phyloP scores from a whole-genome alignment of 2,329 filamentous ascomycete species.

The Helicocarpus griseus region DNA sequence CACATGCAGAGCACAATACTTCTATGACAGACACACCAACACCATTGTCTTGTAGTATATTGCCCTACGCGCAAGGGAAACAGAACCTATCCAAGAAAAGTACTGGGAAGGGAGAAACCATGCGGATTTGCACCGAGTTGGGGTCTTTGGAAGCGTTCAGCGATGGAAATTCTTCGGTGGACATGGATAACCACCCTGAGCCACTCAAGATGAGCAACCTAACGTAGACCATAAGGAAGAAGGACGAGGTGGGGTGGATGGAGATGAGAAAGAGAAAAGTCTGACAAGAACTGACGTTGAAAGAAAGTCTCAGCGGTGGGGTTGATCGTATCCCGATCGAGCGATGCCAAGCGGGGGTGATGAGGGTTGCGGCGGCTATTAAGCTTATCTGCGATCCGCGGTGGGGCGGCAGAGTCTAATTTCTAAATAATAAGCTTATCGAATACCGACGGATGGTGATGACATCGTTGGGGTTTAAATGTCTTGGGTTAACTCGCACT shows the following conservation, averaged over 20 bases:
- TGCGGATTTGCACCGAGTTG: background rate
- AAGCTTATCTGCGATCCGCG: background rate
- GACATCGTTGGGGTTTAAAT: no score
- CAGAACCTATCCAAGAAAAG: no score
- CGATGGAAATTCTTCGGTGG: background rate
- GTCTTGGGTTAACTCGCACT: no score
- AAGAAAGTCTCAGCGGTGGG: constrained; percentile 1
- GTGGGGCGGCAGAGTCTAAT: no score
- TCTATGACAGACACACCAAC: background rate
- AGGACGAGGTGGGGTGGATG: constrained; percentile 1
- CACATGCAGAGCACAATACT: background rate
- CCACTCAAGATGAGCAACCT: background rate
- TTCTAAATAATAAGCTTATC: no score
- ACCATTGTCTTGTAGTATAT: background rate
- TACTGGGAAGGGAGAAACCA: no score
- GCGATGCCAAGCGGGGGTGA: background rate
- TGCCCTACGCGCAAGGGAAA: no score
- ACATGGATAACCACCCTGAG: background rate
- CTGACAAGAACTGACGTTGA: constrained; percentile 7
- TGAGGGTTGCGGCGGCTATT: background rate
- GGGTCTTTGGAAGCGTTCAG: background rate
- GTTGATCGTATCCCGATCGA: background rate
- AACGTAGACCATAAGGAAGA: background rate
- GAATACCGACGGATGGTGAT: no score
- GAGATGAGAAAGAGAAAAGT: background rate